Base-by-base conservation (phyloP, 108 stramenopile genomes). In the Skeletonema tropicum region DNA sequence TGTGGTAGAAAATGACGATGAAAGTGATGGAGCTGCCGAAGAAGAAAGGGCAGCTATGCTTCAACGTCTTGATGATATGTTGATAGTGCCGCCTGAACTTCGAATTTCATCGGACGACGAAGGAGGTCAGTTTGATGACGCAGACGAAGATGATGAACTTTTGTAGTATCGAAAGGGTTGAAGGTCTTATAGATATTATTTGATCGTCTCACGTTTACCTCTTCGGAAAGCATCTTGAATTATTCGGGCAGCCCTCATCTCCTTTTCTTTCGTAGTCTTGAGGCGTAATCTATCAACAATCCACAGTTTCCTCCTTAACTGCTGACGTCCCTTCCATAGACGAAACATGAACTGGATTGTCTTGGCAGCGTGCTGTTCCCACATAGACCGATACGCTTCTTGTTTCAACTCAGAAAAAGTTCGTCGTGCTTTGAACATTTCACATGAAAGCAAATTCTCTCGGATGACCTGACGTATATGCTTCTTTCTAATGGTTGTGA, bases 111-210 rank as follows among this genome's bases (percentile, higher is more conserved):
- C 77, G 38, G 33, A 45, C 17, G 70, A 70, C 2, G 64, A 63
- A 36, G 85, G 82, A 46, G 89, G 88, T 19, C 89, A 88, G 52
- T 89, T 89, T 83, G 86, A 85, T 64, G 85, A 87, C 70, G 88
- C 85, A 35, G 60, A 30, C 25, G 72, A 74, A 14, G 72, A 70
- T 62, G 82, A 85, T 64, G 76, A 77, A 26, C 45, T 83, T 33
- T 74, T 83, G 21, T 83, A 61, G 71, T 68, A 21, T 12, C 23
- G 41, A 39, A 39, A 15, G 0, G 11, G 8, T 45, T 25, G 7
- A 29, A 66, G n/a, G 17, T 35, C 35, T 6, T 6, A 2, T 39
- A 11, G 2, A 39, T 38, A 39, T 39, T 12, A 39, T 3, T 68
- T 15, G 0, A 55, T 55, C 5, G 23, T 49, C 48, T 49, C 48